A percentile compares a stretch with the other conserved stretches of the same genome.
Evolutionary conservation across 1,139 yeast genomes (phyloP).

Genomic region (Scheffersomyces titani): DNA sequence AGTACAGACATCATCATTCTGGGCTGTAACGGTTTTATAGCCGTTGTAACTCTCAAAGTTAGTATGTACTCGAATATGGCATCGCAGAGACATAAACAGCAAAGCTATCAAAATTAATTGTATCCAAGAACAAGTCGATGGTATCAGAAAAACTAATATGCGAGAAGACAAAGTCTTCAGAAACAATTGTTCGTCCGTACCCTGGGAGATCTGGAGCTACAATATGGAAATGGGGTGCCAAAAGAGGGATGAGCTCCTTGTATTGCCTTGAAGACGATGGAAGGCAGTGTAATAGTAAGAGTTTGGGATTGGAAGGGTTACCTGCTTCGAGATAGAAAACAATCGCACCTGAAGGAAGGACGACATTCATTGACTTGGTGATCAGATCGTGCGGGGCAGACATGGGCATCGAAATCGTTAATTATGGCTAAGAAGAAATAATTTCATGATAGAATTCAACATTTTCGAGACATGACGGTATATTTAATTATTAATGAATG

Average conservation of each 20-base stretch:
- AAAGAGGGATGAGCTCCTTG: constrained; percentile 33
- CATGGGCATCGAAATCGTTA: not conserved
- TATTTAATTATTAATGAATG: too few relatives aligned
- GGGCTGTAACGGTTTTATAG: too few relatives aligned
- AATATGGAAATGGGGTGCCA: constrained; percentile 35
- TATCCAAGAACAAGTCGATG: constrained; percentile 29
- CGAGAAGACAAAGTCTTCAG: constrained; percentile 22
- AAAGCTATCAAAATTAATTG: constrained; percentile 25
- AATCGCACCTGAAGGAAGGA: constrained; percentile 16
- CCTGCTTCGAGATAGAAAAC: constrained; percentile 44
- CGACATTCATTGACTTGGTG: not conserved
- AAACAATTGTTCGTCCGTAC: constrained; percentile 38
- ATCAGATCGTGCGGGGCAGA: not conserved
- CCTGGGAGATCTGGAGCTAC: constrained; percentile 50
- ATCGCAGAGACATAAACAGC: constrained; percentile 34
- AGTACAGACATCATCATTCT: too few relatives aligned
- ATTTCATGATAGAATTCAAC: too few relatives aligned
- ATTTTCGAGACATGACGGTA: too few relatives aligned
- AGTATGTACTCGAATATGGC: not conserved
- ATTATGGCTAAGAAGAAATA: too few relatives aligned
- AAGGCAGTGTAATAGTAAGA: constrained; percentile 43
- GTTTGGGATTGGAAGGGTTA: constrained; percentile 21
- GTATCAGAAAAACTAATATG: constrained; percentile 34
- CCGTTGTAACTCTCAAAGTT: too few relatives aligned
- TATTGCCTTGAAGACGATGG: constrained; percentile 45